Conservation (phyloP, 1,139 yeast species). For the Yamadazyma taylorii region DNA sequence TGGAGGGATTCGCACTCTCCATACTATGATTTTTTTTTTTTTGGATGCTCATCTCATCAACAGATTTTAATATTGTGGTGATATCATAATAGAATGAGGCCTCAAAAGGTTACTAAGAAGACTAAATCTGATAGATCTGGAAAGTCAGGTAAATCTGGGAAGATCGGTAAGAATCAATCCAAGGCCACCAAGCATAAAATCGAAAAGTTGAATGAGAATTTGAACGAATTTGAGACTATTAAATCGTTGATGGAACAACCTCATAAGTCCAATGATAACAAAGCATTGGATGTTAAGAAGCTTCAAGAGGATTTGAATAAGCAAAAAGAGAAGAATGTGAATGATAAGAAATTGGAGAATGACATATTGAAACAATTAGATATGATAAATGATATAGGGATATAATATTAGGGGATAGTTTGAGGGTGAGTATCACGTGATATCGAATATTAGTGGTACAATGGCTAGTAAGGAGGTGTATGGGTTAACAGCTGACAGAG, state of each 20-base stretch:
- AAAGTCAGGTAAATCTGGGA: neutral
- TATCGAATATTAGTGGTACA: too few species aligned
- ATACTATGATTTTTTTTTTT: neutral
- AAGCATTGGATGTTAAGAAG: constrained; percentile 32
- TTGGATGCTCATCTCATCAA: constrained; percentile 1
- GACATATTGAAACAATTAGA: constrained; percentile 61
- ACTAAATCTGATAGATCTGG: constrained; percentile 15
- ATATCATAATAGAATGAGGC: constrained; percentile 6
- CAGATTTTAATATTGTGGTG: too few species aligned
- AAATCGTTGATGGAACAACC: constrained; percentile 15
- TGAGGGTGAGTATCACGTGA: too few species aligned
- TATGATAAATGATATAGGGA: constrained; percentile 50
- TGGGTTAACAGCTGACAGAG: too few species aligned
- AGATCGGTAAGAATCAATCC: constrained; percentile 20
- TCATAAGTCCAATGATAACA: constrained; percentile 14
- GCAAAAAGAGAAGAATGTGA: constrained; percentile 36
- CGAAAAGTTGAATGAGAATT: constrained; percentile 42
- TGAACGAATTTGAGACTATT: constrained; percentile 38
- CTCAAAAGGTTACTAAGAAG: constrained; percentile 12
- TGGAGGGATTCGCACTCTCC: constrained; percentile 1
- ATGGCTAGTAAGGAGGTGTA: too few species aligned
- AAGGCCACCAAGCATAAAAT: constrained; percentile 43
- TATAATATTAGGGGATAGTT: too few species aligned
- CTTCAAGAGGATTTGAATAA: constrained; percentile 44
- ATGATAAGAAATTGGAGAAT: constrained; percentile 45